Base-by-base conservation (phyloP, 2,329 filamentous ascomycete species). In the Cyphellophora europaea region DNA sequence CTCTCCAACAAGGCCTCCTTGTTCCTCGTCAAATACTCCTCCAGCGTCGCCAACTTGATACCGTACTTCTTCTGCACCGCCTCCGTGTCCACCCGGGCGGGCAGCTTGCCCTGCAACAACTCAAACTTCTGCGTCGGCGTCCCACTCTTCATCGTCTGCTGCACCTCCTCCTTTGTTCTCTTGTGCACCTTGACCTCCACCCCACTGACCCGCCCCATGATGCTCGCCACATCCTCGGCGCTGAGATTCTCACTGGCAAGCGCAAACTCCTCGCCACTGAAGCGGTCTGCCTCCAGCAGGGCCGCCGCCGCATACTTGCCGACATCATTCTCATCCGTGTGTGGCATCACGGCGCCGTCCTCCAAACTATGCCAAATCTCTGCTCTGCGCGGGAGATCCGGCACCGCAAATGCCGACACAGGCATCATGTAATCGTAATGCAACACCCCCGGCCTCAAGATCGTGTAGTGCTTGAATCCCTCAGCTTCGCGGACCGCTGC, bases 381-480 rank as follows among this genome's bases (percentile, higher is more conserved):
- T 0, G 63, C 62, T 3, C 53, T 52, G 5, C 57, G 53, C 2
- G 53, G 47, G 5, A 71, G 50, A 0, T 56, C 60, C 0, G 57
- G 54, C 38, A 63, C 67, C 3, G 27, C 4, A 52, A 62, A 55
- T 6, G 33, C 34, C 2, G 61, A 58, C 8, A 61, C 51, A 3
- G 67, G 67, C 3, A 51, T 37, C 4, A 71, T 31, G 40, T 64
- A 66, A 45, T 74, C 74, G 13, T 59, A 56, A 62, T 70, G 68
- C 54, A 74, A 73, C 44, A 58, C 62, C 2, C 62, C 65, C 0
- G 67, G 66, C 2, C 67, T 64, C 2, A 74, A 47, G 14, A 73
- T 58, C 0, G 69, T 71, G 61, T 63, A 72, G 5, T 49, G 42
- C 11, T 57, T 41, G 38, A 69, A 63, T 2, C 58, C 58, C n/a